These are phyloP conservation scores for Houttuynia cordata DNA, from an alignment of 164 flowering plant species.

Conservation along the genomic window DNA sequence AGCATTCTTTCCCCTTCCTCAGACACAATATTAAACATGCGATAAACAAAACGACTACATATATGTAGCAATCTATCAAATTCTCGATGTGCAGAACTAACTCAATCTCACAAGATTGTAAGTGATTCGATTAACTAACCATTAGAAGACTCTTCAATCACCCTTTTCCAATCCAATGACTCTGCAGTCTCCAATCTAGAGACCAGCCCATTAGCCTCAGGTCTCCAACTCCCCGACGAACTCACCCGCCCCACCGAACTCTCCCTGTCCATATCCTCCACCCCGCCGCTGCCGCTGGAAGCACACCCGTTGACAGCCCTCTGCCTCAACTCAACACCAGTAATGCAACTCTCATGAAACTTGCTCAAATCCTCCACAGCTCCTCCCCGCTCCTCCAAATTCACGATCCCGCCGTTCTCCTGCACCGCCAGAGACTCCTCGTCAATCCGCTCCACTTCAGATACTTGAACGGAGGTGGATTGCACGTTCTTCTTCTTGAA, in stretches of 20 bases:
- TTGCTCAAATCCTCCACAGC: background rate
- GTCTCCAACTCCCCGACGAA: background rate
- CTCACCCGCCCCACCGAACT: background rate
- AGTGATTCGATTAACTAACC: background rate
- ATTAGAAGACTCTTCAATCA: conserved; percentile 2
- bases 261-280: background rate
- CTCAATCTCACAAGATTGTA: background rate
- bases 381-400: background rate
- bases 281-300: background rate
- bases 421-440: background rate
- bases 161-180: conserved; percentile 2
- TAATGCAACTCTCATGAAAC: background rate
- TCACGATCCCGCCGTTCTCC: background rate
- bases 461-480: background rate
- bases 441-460: background rate
- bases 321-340: conserved; percentile 1
- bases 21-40: too few relatives aligned
- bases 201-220: background rate
- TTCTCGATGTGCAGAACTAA: background rate
- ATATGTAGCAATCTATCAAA: background rate
- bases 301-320: conserved; percentile 2
- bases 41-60: background rate
- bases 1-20: too few relatives aligned
- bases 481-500: background rate
- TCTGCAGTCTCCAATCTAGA: background rate